phyloP scores from a whole-genome alignment of 345 rosid genomes.

The Heritiera littoralis region DNA sequence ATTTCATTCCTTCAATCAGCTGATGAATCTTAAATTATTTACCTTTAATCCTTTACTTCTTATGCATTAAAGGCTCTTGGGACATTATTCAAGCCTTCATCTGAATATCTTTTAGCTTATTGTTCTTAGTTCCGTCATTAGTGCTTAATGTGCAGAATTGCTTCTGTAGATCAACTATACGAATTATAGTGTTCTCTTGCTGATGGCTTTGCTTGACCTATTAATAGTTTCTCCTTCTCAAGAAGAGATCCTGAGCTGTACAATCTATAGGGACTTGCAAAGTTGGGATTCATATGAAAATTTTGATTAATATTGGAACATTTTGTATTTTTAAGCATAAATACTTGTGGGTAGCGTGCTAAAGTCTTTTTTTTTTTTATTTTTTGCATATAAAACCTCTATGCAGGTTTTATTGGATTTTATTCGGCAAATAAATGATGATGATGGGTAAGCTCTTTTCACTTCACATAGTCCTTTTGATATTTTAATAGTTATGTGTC shows the following conservation, averaged over 20 bases:
- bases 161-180: background rate
- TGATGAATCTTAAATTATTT: conserved; percentile 7
- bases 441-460: conserved; percentile 74
- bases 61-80: background rate
- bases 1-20: background rate
- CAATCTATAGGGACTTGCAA: background rate
- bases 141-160: background rate
- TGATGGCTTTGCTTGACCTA: background rate
- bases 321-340: background rate
- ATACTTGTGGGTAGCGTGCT: background rate
- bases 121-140: background rate
- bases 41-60: background rate
- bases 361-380: background rate
- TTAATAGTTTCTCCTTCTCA: background rate
- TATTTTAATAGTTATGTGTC: conserved; percentile 8
- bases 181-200: background rate
- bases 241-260: background rate
- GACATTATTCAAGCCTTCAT: background rate
- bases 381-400: background rate
- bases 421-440: conserved; percentile 88
- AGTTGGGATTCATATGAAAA: background rate
- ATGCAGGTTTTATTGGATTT: conserved; percentile 93
- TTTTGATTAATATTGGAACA: background rate
- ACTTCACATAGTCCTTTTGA: conserved; percentile 10
- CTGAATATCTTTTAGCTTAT: background rate